Evolutionary conservation across 1,284 basidiomycete species (phyloP).

Genomic region (Melampsora larici-populina): DNA sequence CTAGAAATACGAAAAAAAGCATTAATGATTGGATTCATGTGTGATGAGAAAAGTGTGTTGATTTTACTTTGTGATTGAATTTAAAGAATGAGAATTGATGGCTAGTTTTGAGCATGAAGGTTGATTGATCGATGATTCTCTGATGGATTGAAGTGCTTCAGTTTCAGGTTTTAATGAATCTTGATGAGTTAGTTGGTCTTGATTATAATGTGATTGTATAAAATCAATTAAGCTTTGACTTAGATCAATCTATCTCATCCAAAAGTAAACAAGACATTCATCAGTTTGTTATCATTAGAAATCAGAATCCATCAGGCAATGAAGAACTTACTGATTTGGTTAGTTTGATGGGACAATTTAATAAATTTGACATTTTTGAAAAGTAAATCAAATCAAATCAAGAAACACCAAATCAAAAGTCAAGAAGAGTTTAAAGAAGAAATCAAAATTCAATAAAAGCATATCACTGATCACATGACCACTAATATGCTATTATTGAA

Average conservation of each 20-base stretch:
- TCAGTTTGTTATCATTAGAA: too few relatives aligned
- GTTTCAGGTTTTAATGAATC: slow-evolving; percentile 26
- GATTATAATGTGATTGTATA: slow-evolving; percentile 29
- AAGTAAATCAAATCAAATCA: too few relatives aligned
- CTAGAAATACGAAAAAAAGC: too few relatives aligned
- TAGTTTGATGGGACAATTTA: slow-evolving; percentile 26
- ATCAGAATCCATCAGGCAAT: too few relatives aligned
- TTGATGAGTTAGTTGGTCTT: slow-evolving; percentile 21
- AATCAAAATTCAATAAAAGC: too few relatives aligned
- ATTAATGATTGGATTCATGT: background rate
- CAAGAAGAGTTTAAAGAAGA: too few relatives aligned
- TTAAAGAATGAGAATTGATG: too few relatives aligned
- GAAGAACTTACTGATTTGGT: slow-evolving; percentile 2
- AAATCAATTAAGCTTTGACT: slow-evolving; percentile 5
- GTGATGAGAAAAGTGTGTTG: too few relatives aligned
- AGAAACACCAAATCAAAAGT: too few relatives aligned
- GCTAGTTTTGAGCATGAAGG: background rate
- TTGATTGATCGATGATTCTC: slow-evolving; percentile 19
- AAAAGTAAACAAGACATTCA: background rate
- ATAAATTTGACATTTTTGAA: slow-evolving; percentile 12
- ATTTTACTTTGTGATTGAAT: too few relatives aligned
- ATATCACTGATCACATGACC: too few relatives aligned
- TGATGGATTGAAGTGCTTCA: slow-evolving; percentile 3
- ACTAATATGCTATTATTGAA: too few relatives aligned
- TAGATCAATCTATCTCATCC: background rate